phyloP scores from a whole-genome alignment of 768 basidiomycete genomes.

The Ramaria rubella region DNA sequence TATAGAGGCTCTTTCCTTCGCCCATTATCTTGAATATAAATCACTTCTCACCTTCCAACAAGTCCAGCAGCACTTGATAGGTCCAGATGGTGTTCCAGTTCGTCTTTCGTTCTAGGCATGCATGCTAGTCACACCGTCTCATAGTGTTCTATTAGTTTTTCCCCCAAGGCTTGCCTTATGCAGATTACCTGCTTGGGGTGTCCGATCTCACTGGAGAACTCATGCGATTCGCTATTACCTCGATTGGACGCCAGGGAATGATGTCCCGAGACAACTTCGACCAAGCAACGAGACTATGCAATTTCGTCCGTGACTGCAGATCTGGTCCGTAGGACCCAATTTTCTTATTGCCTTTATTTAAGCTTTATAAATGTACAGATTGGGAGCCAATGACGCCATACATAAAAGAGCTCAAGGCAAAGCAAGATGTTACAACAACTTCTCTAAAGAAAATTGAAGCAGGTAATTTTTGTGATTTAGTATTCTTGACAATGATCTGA shows the following conservation, averaged over 20 bases:
- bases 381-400: slow-evolving; percentile 73
- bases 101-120: no score
- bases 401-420: slow-evolving; percentile 71
- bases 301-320: slow-evolving; percentile 69
- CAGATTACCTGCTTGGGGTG: slow-evolving; percentile 88
- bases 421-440: slow-evolving; percentile 77
- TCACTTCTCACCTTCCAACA: slow-evolving; percentile 60
- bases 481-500: background rate
- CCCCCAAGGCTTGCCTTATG: slow-evolving; percentile 50
- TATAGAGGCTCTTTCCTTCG: slow-evolving; percentile 87
- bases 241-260: slow-evolving; percentile 54
- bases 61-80: slow-evolving; percentile 59
- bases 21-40: slow-evolving; percentile 71
- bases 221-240: slow-evolving; percentile 91
- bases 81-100: slow-evolving; percentile 58
- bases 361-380: slow-evolving; percentile 36
- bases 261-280: slow-evolving; percentile 36
- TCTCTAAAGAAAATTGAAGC: slow-evolving; percentile 95
- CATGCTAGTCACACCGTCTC: background rate
- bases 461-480: slow-evolving; percentile 41
- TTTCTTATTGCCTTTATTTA: background rate
- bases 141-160: slow-evolving; percentile 50
- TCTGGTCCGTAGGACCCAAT: slow-evolving; percentile 38
- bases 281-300: slow-evolving; percentile 57
- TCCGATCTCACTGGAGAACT: slow-evolving; percentile 95